These are phyloP conservation scores for Luffa acutangula DNA, from an alignment of 306 rosid genomes.

Conservation along the genomic window DNA sequence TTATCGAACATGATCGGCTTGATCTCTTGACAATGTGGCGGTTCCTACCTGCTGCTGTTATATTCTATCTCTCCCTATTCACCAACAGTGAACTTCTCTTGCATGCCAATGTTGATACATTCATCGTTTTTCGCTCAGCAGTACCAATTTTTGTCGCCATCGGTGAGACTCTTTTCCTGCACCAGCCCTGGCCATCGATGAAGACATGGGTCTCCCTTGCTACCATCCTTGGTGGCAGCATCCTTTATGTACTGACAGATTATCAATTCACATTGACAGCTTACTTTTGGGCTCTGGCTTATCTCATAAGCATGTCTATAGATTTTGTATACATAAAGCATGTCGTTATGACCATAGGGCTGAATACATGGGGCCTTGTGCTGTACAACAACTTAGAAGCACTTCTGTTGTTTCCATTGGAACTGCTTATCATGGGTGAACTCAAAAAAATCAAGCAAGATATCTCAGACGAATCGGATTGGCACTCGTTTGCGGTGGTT, in stretches of 20 bases:
- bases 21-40: constrained; percentile 65
- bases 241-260: constrained; percentile 65
- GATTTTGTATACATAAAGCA: constrained; percentile 86
- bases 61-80: constrained; percentile 72
- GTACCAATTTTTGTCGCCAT: constrained; percentile 80
- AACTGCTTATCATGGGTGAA: constrained; percentile 71
- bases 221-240: constrained; percentile 63
- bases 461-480: constrained; percentile 53
- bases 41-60: constrained; percentile 68
- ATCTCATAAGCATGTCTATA: constrained; percentile 67
- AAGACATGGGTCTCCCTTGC: constrained; percentile 64
- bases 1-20: constrained; percentile 49
- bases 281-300: constrained; percentile 67
- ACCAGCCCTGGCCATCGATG: constrained; percentile 64
- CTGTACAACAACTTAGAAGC: constrained; percentile 78
- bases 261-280: constrained; percentile 74
- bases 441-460: constrained; percentile 65
- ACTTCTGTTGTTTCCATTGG: constrained; percentile 68
- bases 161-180: constrained; percentile 68
- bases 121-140: constrained; percentile 66
- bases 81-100: constrained; percentile 78
- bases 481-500: constrained; percentile 52
- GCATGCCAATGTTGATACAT: constrained; percentile 86
- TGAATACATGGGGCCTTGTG: constrained; percentile 83
- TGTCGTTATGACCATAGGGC: constrained; percentile 67